phyloP scores from a whole-genome alignment of 352 stramenopile genomes.

The Aphanomyces euteiches region DNA sequence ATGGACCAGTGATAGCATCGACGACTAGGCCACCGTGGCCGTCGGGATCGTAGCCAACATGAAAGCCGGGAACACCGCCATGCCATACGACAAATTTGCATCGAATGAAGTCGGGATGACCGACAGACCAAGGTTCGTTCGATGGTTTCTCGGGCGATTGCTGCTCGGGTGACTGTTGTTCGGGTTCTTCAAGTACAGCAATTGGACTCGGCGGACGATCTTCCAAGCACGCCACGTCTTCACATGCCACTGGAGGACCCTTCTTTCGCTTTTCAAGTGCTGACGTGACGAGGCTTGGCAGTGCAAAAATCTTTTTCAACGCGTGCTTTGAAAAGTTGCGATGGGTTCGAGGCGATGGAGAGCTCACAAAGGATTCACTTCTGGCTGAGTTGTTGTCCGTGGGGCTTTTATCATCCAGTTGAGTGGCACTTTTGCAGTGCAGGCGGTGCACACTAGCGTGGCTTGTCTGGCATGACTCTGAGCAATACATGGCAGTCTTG shows the following conservation, averaged over 20 bases:
- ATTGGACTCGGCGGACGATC: not conserved
- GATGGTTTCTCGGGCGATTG: not conserved
- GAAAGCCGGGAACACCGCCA: constrained; percentile 15
- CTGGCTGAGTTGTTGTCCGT: too few species aligned
- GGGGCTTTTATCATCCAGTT: too few species aligned
- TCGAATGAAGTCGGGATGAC: not conserved
- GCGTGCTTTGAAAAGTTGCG: constrained; percentile 5
- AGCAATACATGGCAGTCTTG: too few species aligned
- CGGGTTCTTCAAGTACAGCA: not conserved
- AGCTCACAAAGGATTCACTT: too few species aligned
- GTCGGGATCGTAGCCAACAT: constrained; percentile 5
- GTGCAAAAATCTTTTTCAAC: constrained; percentile 12
- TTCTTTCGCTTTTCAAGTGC: constrained; percentile 4
- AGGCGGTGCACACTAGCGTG: too few species aligned
- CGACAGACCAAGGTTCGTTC: constrained; percentile 3
- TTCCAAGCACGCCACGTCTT: constrained; percentile 5
- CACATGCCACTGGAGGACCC: not conserved
- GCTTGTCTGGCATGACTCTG: too few species aligned
- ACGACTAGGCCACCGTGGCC: constrained; percentile 22
- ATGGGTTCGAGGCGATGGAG: too few species aligned
- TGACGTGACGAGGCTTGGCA: constrained; percentile 1
- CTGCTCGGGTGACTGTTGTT: not conserved
- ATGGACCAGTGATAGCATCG: not conserved
- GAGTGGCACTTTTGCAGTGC: too few species aligned
- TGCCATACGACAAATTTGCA: constrained; percentile 25